phyloP scores from a whole-genome alignment of 2,329 filamentous ascomycete species.

The Fusarium ambrosium region DNA sequence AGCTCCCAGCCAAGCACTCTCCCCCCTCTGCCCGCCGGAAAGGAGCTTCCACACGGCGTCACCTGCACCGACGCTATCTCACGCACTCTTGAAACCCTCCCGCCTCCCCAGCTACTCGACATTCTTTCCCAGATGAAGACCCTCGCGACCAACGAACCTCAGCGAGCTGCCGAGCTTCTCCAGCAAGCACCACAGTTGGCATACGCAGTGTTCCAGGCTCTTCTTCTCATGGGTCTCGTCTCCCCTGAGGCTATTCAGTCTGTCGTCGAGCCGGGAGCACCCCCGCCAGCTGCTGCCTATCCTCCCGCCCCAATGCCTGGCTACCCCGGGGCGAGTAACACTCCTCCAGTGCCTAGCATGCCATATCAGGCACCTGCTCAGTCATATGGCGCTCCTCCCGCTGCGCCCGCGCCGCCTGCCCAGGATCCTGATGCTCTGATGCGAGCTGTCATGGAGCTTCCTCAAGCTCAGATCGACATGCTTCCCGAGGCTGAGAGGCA shows the following conservation, averaged over 20 bases:
- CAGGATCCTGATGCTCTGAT: slow-evolving; percentile 80
- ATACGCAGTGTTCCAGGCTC: slow-evolving; percentile 94
- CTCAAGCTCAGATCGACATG: slow-evolving; percentile 83
- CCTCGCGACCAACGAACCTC: slow-evolving; percentile 84
- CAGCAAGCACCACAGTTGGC: slow-evolving; percentile 91
- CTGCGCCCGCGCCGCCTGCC: slow-evolving; percentile 51
- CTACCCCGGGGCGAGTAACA: slow-evolving; percentile 59
- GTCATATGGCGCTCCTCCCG: slow-evolving; percentile 52
- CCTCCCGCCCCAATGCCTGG: slow-evolving; percentile 52
- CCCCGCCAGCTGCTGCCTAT: slow-evolving; percentile 55
- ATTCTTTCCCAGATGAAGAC: slow-evolving; percentile 96
- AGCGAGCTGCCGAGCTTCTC: slow-evolving; percentile 87
- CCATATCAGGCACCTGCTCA: slow-evolving; percentile 63
- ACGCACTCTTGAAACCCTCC: slow-evolving; percentile 87
- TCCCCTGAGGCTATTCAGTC: slow-evolving; percentile 85
- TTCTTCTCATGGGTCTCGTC: slow-evolving; percentile 92
- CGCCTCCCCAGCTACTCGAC: slow-evolving; percentile 90
- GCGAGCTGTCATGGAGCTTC: slow-evolving; percentile 83
- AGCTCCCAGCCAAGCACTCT: slow-evolving; percentile 65
- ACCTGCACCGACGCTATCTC: slow-evolving; percentile 93
- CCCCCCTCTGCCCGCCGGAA: slow-evolving; percentile 86
- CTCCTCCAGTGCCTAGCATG: slow-evolving; percentile 61
- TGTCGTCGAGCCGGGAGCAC: slow-evolving; percentile 76
- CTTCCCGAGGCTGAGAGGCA: slow-evolving; percentile 80
- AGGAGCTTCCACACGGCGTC: slow-evolving; percentile 85